phyloP scores from a whole-genome alignment of 2,329 filamentous ascomycete species.

The Fusarium duplospermum region DNA sequence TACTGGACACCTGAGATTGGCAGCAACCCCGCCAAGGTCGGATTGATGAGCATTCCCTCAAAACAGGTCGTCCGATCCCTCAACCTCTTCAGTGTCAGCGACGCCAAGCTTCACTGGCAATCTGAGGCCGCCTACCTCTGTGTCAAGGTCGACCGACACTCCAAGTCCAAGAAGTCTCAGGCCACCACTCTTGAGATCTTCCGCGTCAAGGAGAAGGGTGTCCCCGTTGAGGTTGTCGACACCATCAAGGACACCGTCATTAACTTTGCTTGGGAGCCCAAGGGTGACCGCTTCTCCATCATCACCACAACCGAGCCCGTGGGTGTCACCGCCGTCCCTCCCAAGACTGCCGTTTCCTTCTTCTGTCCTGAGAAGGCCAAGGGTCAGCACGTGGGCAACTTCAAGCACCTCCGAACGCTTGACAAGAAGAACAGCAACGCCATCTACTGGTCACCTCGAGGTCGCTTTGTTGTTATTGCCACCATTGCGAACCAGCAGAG shows the following conservation, averaged over 20 bases:
- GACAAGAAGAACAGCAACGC: slow-evolving; percentile 99
- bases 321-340: slow-evolving; percentile 81
- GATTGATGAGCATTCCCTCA: slow-evolving; percentile 93
- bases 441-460: slow-evolving; percentile 98
- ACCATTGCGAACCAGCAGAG: slow-evolving; percentile 93
- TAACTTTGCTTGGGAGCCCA: slow-evolving; percentile 99
- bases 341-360: slow-evolving; percentile 95
- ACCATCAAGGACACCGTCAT: slow-evolving; percentile 98
- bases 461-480: slow-evolving; percentile 93
- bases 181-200: slow-evolving; percentile 99
- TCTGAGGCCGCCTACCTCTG: slow-evolving; percentile 93
- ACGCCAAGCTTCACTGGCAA: slow-evolving; percentile 99
- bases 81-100: slow-evolving; percentile 97
- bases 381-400: slow-evolving; percentile 84
- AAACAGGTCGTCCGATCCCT: slow-evolving; percentile 94
- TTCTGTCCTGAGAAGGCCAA: slow-evolving; percentile 97
- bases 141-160: slow-evolving; percentile 98
- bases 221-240: slow-evolving; percentile 97
- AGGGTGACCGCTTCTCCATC: slow-evolving; percentile 95
- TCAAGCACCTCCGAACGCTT: slow-evolving; percentile 93
- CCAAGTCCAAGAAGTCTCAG: slow-evolving; percentile 98
- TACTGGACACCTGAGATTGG: slow-evolving; percentile 99
- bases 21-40: slow-evolving; percentile 97
- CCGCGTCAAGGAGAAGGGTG: slow-evolving; percentile 96
- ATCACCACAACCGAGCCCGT: slow-evolving; percentile 92